Conservation (phyloP, 1,284 basidiomycete species). For the Singerocomus rubriflavus region DNA sequence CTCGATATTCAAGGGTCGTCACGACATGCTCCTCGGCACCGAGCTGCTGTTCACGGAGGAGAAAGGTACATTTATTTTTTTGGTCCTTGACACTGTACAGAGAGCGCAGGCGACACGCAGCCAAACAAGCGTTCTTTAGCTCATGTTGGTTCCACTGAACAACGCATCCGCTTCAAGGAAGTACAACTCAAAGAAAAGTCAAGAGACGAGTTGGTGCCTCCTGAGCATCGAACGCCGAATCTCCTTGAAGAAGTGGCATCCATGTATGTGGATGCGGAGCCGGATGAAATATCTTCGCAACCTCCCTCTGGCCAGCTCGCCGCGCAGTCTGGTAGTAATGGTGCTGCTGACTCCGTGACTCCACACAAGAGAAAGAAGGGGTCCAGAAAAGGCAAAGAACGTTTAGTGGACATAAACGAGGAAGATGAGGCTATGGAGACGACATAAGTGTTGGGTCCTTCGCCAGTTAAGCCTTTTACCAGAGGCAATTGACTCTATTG, state of each 20-base stretch:
- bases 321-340: slow-evolving; percentile 2
- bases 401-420: slow-evolving; percentile 18
- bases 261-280: slow-evolving; percentile 21
- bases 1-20: slow-evolving; percentile 64
- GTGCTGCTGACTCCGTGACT: neutral
- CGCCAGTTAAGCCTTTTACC: neutral
- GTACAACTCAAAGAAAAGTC: slow-evolving; percentile 29
- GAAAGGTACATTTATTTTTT: slow-evolving; percentile 41
- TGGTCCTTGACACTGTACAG: neutral
- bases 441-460: neutral
- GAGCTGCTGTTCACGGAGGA: slow-evolving; percentile 69
- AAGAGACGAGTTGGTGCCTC: slow-evolving; percentile 3
- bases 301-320: neutral
- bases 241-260: slow-evolving; percentile 20
- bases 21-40: slow-evolving; percentile 64
- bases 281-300: neutral
- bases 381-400: slow-evolving; percentile 29
- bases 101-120: slow-evolving; percentile 38
- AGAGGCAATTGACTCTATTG: neutral
- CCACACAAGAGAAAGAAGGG: slow-evolving; percentile 17
- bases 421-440: slow-evolving; percentile 21
- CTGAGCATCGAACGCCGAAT: slow-evolving; percentile 7
- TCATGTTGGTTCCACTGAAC: slow-evolving; percentile 56
- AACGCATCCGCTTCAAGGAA: slow-evolving; percentile 56
- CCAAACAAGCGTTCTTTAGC: slow-evolving; percentile 45